A percentile compares a stretch with the other conserved stretches of the same genome.
These are phyloP conservation scores for Sporothrix schenckii DNA, from an alignment of 2,329 filamentous ascomycete species.

Conservation along the genomic window DNA sequence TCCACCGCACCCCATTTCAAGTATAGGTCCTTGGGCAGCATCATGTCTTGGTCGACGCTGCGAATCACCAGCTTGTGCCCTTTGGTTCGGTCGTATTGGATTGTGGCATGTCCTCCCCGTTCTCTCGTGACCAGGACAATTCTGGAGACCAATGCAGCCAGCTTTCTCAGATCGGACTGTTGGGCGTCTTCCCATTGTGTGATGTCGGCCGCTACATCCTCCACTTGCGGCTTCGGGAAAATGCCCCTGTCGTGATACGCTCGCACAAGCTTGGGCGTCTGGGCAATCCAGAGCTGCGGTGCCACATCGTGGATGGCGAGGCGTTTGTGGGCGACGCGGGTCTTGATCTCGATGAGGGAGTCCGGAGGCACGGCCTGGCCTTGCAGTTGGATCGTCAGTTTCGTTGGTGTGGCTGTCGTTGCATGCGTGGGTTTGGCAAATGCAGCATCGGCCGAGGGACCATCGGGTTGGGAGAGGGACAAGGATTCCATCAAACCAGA, in stretches of 20 bases:
- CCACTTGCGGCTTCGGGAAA: not conserved
- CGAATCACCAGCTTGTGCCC: not conserved
- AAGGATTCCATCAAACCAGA: not conserved
- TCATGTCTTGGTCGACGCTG: not conserved
- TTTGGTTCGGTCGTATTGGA: not conserved
- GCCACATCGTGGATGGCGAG: constrained; percentile 33
- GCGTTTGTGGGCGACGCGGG: not conserved
- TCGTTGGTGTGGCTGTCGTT: not conserved
- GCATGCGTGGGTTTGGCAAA: too few species aligned
- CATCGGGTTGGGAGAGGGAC: not conserved
- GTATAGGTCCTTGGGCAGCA: not conserved
- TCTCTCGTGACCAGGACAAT: not conserved
- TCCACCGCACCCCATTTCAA: not conserved
- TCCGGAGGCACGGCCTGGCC: not conserved
- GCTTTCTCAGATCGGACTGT: not conserved
- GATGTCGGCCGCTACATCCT: not conserved
- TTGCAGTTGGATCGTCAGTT: not conserved
- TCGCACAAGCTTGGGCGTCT: constrained; percentile 22
- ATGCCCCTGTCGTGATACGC: constrained; percentile 8
- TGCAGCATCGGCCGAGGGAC: not conserved
- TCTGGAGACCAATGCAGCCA: not conserved
- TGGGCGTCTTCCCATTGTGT: not conserved
- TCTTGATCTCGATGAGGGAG: not conserved
- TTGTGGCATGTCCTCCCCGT: not conserved
- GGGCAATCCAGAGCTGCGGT: constrained; percentile 24